Conservation (phyloP, 2,329 filamentous ascomycete species). For the Aureobasidium lini region DNA sequence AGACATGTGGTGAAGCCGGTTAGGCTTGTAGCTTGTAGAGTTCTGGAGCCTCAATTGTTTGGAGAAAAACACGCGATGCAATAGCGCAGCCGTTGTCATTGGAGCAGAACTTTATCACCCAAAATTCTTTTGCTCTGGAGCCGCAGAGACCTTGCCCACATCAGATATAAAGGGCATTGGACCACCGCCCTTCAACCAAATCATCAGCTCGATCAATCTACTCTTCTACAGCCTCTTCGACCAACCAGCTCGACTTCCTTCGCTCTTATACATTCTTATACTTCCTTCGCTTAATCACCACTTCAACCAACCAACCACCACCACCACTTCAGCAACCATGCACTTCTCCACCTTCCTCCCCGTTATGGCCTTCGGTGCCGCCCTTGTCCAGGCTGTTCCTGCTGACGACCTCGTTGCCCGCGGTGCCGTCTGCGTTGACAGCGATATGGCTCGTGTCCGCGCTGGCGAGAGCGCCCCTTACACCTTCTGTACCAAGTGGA, state of each 20-base stretch:
- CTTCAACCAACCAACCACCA: constrained; percentile 2
- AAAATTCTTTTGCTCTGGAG: neutral
- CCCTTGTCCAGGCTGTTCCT: constrained; percentile 5
- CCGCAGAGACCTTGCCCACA: neutral
- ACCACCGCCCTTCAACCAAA: constrained; percentile 6
- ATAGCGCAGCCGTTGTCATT: constrained; percentile 5
- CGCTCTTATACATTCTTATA: constrained; percentile 7
- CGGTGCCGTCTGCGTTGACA: constrained; percentile 8
- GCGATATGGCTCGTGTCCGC: constrained; percentile 9
- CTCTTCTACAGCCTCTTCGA: constrained; percentile 8
- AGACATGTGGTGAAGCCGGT: constrained; percentile 2
- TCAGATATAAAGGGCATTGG: constrained; percentile 6
- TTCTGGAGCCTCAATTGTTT: constrained; percentile 9
- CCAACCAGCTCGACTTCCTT: neutral
- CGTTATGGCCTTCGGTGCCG: constrained; percentile 17
- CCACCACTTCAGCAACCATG: constrained; percentile 16
- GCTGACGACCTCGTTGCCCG: constrained; percentile 9
- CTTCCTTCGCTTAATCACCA: constrained; percentile 4
- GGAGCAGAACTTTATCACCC: neutral
- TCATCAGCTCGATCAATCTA: constrained; percentile 12
- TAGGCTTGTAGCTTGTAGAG: neutral
- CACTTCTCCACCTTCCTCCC: constrained; percentile 21
- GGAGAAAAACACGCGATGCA: constrained; percentile 8
- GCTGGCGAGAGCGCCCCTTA: neutral
- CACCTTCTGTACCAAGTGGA: constrained; percentile 8